These are phyloP conservation scores for Mortierella sp. DNA, from an alignment of 371 early-diverging fungal genomes.

Conservation along the genomic window DNA sequence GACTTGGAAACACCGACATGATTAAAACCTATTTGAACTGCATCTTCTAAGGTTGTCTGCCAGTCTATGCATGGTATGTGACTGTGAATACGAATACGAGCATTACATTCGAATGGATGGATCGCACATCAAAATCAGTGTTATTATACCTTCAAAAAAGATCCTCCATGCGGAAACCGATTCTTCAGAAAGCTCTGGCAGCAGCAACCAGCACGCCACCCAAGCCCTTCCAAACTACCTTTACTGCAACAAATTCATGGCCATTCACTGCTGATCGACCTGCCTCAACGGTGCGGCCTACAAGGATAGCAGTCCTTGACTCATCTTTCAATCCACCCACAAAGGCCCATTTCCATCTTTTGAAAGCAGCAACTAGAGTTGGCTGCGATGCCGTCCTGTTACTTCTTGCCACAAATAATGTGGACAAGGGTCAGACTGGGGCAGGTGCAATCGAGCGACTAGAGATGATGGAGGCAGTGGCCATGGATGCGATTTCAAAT, in stretches of 20 bases:
- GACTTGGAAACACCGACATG: too few relatives aligned
- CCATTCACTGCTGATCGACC: slow-evolving; percentile 50
- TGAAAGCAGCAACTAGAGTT: slow-evolving; percentile 42
- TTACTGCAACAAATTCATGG: slow-evolving; percentile 45
- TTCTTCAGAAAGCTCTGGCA: slow-evolving; percentile 42
- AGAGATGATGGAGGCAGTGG: slow-evolving; percentile 69
- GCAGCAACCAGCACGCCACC: slow-evolving; percentile 27
- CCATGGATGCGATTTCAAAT: slow-evolving; percentile 34
- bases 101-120: neutral
- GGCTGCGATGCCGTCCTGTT: slow-evolving; percentile 64
- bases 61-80: too few relatives aligned
- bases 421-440: slow-evolving; percentile 68
- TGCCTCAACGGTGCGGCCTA: slow-evolving; percentile 26
- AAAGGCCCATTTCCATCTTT: slow-evolving; percentile 66
- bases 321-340: slow-evolving; percentile 81
- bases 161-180: slow-evolving; percentile 32
- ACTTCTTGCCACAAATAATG: slow-evolving; percentile 70
- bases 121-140: neutral
- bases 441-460: slow-evolving; percentile 62
- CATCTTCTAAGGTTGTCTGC: too few relatives aligned
- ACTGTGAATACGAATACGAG: too few relatives aligned
- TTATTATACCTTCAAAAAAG: neutral
- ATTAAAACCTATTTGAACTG: too few relatives aligned
- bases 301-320: slow-evolving; percentile 65
- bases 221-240: slow-evolving; percentile 49